Evolutionary conservation across 441 rosid species (phyloP).

Genomic region (Syzygium malaccense): DNA sequence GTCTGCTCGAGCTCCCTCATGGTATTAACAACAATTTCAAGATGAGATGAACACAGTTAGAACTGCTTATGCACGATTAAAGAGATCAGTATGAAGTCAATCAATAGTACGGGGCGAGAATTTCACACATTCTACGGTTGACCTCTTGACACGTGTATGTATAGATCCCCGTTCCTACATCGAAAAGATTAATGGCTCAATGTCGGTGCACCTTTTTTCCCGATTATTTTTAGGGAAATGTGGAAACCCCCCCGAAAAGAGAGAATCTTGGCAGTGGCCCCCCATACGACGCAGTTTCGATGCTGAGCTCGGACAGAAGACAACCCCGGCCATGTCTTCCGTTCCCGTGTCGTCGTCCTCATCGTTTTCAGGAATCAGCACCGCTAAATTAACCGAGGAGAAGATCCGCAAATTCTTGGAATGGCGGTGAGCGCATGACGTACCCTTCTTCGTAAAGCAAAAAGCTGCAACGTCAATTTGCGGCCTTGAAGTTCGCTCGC

Average conservation of each 20-base stretch:
- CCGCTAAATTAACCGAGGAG: background rate
- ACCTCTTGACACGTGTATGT: too few species aligned
- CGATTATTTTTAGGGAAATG: too few species aligned
- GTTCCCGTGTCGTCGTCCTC: background rate
- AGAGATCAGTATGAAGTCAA: background rate
- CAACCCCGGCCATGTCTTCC: fast-evolving
- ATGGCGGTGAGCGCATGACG: background rate
- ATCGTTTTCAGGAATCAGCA: background rate
- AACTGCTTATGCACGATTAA: too few species aligned
- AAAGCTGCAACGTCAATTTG: background rate
- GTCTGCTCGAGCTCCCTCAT: too few species aligned
- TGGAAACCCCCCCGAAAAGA: background rate
- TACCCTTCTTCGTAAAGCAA: background rate
- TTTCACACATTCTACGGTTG: background rate
- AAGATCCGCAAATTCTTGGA: background rate
- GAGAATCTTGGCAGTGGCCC: background rate
- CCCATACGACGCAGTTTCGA: background rate
- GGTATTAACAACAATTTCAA: too few species aligned
- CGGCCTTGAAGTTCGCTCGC: background rate
- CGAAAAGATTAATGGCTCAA: too few species aligned
- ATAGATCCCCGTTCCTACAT: too few species aligned
- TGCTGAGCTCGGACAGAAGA: background rate
- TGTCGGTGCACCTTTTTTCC: too few species aligned
- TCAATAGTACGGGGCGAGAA: too few species aligned
- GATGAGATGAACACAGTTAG: too few species aligned